Base-by-base conservation (phyloP, 176 grass and related monocot species). In the Zizania latifolia region DNA sequence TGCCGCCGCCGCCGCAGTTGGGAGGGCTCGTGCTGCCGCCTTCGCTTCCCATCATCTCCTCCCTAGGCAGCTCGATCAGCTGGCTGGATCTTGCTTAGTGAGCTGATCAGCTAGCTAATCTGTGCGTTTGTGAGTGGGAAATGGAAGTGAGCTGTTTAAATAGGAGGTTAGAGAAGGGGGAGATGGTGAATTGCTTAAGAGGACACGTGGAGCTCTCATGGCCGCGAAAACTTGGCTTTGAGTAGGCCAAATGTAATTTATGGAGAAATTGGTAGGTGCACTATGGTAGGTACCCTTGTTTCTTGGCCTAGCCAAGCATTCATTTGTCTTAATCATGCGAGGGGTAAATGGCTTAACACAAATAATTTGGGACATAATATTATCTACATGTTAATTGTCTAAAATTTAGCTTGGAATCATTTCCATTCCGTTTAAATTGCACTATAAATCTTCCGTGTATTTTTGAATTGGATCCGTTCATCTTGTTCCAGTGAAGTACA, bases 141-240 rank as follows among this genome's bases (percentile, higher is more conserved):
- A n/a, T n/a, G n/a, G n/a, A n/a, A n/a, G n/a, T n/a, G n/a, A n/a
- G n/a, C 48, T 78, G 79, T 77, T 78, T 83, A 83, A 83, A 87
- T 87, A 74, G 55, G 28, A 41, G 84, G 16, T 50, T 12, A 44
- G 57, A 34, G 64, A 65, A 53, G 73, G n/a, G n/a, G n/a, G 68
- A 62, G 72, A 50, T 78, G 82, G 78, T 86, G 82, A 79, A 34
- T 62, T 6, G 60, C 50, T 9, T 17, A 11, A n/a, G 54, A 2
- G 54, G 83, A 82, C 74, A 82, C 79, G 78, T 90, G 74, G 74
- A 75, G 16, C 29, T 10, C 51, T 79, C 38, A 6, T 82, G 82
- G 62, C 83, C 83, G 45, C 26, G 34, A 19, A 77, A 82, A 40
- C n/a, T 36, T 83, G 53, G 51, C n/a, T n/a, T n/a, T n/a, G n/a